phyloP scores from a whole-genome alignment of 257 asterid species.

The Coffea canephora region DNA sequence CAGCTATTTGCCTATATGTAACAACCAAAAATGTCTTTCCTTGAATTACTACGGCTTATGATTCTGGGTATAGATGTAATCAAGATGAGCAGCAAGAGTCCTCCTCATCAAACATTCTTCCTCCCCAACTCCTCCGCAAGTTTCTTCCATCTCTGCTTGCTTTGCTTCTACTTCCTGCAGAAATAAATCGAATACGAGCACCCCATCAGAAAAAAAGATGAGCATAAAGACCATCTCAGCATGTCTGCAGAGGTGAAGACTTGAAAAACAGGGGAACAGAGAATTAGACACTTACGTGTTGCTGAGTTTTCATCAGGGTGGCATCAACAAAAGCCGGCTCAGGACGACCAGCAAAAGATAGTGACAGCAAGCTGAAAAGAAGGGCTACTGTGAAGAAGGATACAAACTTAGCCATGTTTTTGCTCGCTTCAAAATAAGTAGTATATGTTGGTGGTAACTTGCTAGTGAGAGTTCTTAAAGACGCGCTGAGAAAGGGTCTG shows the following conservation, averaged over 20 bases:
- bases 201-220: background rate
- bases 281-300: slow-evolving; percentile 7
- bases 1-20: background rate
- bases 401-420: slow-evolving; percentile 43
- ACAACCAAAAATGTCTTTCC: background rate
- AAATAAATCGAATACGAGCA: background rate
- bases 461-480: background rate
- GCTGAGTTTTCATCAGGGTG: slow-evolving; percentile 12
- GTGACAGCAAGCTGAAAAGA: slow-evolving; percentile 38
- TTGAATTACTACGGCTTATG: slow-evolving; percentile 35
- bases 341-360: slow-evolving; percentile 45
- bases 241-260: background rate
- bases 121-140: slow-evolving; percentile 46
- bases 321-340: slow-evolving; percentile 18
- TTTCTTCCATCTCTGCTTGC: slow-evolving; percentile 24
- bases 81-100: slow-evolving; percentile 55
- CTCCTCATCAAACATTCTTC: slow-evolving; percentile 69
- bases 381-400: slow-evolving; percentile 36
- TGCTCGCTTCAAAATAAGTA: background rate
- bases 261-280: background rate
- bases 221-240: background rate
- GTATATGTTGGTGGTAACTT: background rate
- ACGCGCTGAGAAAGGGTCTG: background rate
- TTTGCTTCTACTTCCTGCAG: slow-evolving; percentile 4
- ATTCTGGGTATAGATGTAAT: slow-evolving; percentile 65